These are phyloP conservation scores for Rhododendron ferrugineum DNA, from an alignment of 148 eudicot genomes.

Conservation along the genomic window DNA sequence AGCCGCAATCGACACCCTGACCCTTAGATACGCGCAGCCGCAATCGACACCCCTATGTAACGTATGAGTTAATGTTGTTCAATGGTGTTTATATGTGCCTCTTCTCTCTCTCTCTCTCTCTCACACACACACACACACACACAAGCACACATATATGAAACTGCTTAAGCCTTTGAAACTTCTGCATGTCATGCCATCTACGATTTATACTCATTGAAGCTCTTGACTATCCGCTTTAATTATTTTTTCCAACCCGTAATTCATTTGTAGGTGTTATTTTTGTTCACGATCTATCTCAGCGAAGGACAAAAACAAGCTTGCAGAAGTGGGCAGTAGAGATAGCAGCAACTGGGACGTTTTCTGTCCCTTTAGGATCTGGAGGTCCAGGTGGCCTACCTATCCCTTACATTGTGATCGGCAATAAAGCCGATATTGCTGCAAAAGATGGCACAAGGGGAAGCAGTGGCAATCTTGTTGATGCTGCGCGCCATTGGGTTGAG, in stretches of 20 bases:
- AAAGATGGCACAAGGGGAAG: conserved; percentile 74
- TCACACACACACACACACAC: neutral
- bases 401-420: conserved; percentile 82
- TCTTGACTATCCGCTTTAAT: neutral
- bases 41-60: neutral
- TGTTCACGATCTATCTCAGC: conserved; percentile 87
- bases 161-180: neutral
- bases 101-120: neutral
- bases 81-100: neutral
- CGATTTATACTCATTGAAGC: neutral
- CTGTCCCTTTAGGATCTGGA: conserved; percentile 80
- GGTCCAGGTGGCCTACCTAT: conserved; percentile 94
- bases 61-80: neutral
- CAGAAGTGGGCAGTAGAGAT: conserved; percentile 88
- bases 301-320: conserved; percentile 80
- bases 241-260: conserved; percentile 1
- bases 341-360: conserved; percentile 74
- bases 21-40: neutral
- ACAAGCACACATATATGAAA: neutral
- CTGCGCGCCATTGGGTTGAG: conserved; percentile 95
- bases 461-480: conserved; percentile 96
- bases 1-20: neutral
- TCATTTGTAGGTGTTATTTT: conserved; percentile 69
- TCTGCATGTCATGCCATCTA: neutral
- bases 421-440: conserved; percentile 80